Conservation (phyloP, 257 asterid genomes). For the Solanum dulcamara region DNA sequence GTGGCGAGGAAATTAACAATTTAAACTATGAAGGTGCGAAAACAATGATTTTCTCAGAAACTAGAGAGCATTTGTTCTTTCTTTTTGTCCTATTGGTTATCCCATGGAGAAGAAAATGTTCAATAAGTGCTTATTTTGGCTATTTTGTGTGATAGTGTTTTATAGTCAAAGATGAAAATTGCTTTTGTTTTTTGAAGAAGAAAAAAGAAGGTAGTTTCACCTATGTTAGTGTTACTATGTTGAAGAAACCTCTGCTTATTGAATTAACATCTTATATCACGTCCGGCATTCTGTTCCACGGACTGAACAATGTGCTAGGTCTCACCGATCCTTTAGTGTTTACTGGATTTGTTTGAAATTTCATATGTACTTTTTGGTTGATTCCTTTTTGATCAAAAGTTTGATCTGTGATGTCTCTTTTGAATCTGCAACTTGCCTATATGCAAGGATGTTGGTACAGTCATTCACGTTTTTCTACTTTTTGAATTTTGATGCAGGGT, state of each 20-base stretch:
- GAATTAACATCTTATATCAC: not conserved
- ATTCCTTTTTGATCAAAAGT: not conserved
- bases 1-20: not conserved
- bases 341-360: not conserved
- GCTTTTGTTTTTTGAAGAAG: not conserved
- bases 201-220: not conserved
- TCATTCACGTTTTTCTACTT: not conserved
- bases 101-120: not conserved
- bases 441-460: not conserved
- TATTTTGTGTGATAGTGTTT: not conserved
- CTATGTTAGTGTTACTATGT: not conserved
- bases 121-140: not conserved
- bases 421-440: not conserved
- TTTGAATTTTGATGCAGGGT: conserved; percentile 27
- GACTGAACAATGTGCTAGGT: not conserved
- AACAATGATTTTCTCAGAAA: not conserved
- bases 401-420: not conserved
- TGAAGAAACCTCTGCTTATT: not conserved
- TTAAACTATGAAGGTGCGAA: not conserved
- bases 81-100: not conserved
- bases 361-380: not conserved
- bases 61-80: not conserved
- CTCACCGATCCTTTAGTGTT: not conserved
- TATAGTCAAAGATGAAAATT: not conserved
- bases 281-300: not conserved